A percentile compares a stretch with the other conserved stretches of the same genome.
Evolutionary conservation across 2,329 filamentous ascomycete genomes (phyloP).

Genomic region (Mycosphaerella arachidis): DNA sequence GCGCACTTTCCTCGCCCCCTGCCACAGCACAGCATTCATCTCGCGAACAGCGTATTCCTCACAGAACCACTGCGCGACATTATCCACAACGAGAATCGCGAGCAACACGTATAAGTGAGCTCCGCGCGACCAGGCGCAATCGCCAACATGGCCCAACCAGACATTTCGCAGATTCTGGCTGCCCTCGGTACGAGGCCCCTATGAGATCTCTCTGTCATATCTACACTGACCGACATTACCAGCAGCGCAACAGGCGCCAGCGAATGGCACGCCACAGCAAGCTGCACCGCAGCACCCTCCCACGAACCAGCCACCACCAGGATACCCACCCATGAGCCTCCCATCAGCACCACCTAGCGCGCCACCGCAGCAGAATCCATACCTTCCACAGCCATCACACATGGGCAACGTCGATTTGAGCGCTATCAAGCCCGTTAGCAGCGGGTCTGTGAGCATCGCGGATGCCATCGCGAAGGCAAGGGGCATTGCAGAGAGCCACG

Average conservation of each 20-base stretch:
- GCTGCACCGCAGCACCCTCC: slow-evolving; percentile 46
- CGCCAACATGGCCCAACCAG: slow-evolving; percentile 42
- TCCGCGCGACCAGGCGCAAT: background rate
- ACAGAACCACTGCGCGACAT: background rate
- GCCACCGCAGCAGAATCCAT: slow-evolving; percentile 26
- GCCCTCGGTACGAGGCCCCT: slow-evolving; percentile 40
- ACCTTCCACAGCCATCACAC: slow-evolving; percentile 62
- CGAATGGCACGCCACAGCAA: slow-evolving; percentile 29
- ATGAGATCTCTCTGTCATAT: background rate
- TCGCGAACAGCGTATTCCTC: background rate
- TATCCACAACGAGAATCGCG: background rate
- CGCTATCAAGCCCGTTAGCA: slow-evolving; percentile 71
- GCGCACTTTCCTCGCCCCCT: background rate
- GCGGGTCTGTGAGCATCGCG: slow-evolving; percentile 75
- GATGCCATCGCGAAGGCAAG: slow-evolving; percentile 83
- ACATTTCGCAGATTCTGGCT: slow-evolving; percentile 50
- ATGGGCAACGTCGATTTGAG: slow-evolving; percentile 77
- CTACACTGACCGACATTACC: slow-evolving; percentile 2
- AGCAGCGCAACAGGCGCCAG: slow-evolving; percentile 34
- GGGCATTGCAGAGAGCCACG: slow-evolving; percentile 75
- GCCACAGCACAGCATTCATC: background rate
- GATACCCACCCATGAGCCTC: slow-evolving; percentile 39
- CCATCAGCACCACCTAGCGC: slow-evolving; percentile 37
- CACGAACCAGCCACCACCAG: slow-evolving; percentile 34
- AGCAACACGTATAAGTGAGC: background rate